A percentile compares a stretch with the other conserved stretches of the same genome.
Evolutionary conservation across 2,329 filamentous ascomycete genomes (phyloP).

Genomic region (Aspergillus ochraceus): DNA sequence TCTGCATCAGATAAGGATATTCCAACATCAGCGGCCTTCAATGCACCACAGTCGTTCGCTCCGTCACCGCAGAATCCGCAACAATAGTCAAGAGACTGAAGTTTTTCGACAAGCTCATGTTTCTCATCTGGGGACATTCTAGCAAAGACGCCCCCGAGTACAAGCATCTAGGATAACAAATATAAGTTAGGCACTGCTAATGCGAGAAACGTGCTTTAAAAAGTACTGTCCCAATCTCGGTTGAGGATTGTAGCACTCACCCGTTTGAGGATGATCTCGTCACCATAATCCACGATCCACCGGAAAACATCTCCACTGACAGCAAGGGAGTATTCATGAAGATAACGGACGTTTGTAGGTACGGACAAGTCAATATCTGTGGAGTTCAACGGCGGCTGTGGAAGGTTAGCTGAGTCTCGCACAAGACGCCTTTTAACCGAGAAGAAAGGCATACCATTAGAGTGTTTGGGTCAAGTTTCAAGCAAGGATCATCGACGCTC

Average conservation of each 20-base stretch:
- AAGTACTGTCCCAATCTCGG: not conserved
- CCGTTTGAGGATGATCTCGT: slow-evolving; percentile 72
- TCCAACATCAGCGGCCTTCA: slow-evolving; percentile 96
- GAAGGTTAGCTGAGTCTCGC: slow-evolving; percentile 5
- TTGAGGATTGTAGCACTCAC: slow-evolving; percentile 44
- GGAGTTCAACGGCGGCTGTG: slow-evolving; percentile 69
- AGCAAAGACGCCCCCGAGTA: slow-evolving; percentile 88
- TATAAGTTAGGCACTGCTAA: not conserved
- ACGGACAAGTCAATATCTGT: slow-evolving; percentile 75
- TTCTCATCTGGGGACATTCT: slow-evolving; percentile 99
- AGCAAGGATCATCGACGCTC: slow-evolving; percentile 83
- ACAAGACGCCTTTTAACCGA: not conserved
- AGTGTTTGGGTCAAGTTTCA: slow-evolving; percentile 75
- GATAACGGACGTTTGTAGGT: slow-evolving; percentile 78
- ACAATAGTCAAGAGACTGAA: slow-evolving; percentile 94
- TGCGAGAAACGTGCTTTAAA: not conserved
- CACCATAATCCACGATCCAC: slow-evolving; percentile 91
- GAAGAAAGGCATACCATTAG: slow-evolving; percentile 56
- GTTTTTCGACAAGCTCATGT: slow-evolving; percentile 93
- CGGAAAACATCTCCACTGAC: slow-evolving; percentile 93
- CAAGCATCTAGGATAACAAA: slow-evolving; percentile 67
- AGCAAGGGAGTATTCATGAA: slow-evolving; percentile 84
- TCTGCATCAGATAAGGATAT: slow-evolving; percentile 97
- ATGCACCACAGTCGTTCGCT: slow-evolving; percentile 93
- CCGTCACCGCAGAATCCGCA: slow-evolving; percentile 96